phyloP scores from a whole-genome alignment of 208 protist species.

The Leishmania martiniquensis region DNA sequence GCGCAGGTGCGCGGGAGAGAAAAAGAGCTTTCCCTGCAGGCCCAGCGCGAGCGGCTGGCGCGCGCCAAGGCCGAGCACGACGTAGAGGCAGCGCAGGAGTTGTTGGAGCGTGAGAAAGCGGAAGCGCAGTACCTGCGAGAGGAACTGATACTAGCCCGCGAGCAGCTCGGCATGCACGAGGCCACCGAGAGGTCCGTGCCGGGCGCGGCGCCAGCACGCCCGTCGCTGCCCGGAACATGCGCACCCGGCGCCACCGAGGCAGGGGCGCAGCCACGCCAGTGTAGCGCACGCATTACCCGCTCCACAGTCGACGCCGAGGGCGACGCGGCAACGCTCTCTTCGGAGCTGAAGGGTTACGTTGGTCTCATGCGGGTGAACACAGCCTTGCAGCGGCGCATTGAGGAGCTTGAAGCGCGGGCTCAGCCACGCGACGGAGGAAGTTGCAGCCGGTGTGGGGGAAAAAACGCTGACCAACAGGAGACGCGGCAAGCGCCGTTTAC shows the following conservation, averaged over 20 bases:
- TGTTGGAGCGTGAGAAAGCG: constrained; percentile 25
- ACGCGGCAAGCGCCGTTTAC: not conserved
- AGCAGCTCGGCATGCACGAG: constrained; percentile 45
- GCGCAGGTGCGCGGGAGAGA: constrained; percentile 44
- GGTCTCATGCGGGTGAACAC: constrained; percentile 69
- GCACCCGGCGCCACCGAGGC: constrained; percentile 1
- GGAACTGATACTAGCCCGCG: constrained; percentile 44
- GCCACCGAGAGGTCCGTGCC: constrained; percentile 8
- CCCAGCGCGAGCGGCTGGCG: constrained; percentile 44
- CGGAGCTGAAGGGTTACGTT: constrained; percentile 70
- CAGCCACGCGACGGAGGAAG: not conserved
- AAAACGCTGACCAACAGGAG: not conserved
- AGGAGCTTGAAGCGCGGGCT: constrained; percentile 44
- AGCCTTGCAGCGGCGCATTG: constrained; percentile 40
- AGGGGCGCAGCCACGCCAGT: not conserved
- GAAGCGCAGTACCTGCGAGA: constrained; percentile 44
- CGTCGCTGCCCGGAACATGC: not conserved
- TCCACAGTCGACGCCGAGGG: not conserved
- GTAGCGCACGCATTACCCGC: not conserved
- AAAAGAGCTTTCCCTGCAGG: constrained; percentile 39
- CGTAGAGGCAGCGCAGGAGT: constrained; percentile 25
- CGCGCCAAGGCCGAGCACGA: constrained; percentile 42
- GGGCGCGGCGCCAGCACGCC: not conserved
- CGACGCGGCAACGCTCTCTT: constrained; percentile 30
- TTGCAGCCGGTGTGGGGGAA: not conserved